Evolutionary conservation across 192 early-diverging fungal species (phyloP).

Genomic region (Backusella psychrophila): DNA sequence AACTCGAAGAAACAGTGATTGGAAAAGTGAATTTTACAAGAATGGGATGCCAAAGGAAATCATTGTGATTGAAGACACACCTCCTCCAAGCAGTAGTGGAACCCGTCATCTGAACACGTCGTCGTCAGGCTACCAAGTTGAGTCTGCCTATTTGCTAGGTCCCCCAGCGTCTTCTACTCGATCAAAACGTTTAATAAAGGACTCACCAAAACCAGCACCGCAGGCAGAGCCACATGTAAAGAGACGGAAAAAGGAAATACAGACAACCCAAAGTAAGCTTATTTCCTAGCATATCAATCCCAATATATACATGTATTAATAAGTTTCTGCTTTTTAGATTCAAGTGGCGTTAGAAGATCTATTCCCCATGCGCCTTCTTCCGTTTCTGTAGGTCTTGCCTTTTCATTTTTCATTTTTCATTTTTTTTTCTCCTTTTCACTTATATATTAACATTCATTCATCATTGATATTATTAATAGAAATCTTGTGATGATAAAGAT

Average conservation of each 20-base stretch:
- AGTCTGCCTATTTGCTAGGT: conserved; percentile 8
- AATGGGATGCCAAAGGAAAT: conserved; percentile 42
- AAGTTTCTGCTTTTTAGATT: not conserved
- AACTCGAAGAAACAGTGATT: conserved; percentile 22
- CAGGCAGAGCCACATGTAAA: not conserved
- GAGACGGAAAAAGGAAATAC: conserved; percentile 7
- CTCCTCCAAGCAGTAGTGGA: conserved; percentile 15
- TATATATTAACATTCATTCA: not conserved
- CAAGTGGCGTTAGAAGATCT: conserved; percentile 1
- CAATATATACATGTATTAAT: not conserved
- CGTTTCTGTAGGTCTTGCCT: not conserved
- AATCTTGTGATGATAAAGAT: conserved; percentile 81
- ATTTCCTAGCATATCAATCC: not conserved
- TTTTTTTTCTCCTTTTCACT: too few species aligned
- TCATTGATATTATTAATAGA: not conserved
- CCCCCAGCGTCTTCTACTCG: conserved; percentile 32
- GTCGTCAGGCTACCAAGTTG: not conserved
- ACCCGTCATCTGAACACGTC: not conserved
- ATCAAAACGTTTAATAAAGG: conserved; percentile 23
- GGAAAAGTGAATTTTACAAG: conserved; percentile 40
- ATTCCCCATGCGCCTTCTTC: not conserved
- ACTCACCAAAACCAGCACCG: not conserved
- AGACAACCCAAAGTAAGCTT: not conserved
- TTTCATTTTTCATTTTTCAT: too few species aligned
- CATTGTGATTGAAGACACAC: conserved; percentile 43